A percentile compares a stretch with the other conserved stretches of the same genome.
Conservation (phyloP, 2,329 filamentous ascomycete genomes). For the Cladosporium cucumerinum region DNA sequence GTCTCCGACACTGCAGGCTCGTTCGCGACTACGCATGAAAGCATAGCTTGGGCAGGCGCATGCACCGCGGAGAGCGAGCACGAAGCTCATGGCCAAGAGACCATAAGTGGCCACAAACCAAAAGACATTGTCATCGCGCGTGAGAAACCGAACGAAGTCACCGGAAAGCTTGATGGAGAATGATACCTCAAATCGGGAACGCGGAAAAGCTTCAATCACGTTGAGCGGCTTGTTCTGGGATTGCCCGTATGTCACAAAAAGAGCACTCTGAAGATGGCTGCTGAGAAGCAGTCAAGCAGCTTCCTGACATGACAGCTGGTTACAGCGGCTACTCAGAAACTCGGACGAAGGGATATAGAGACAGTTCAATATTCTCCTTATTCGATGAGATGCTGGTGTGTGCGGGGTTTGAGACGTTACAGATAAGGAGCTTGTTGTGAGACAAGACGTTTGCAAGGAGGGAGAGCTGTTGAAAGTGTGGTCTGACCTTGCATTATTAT, state of each 20-base stretch:
- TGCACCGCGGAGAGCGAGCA: not conserved
- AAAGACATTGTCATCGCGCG: not conserved
- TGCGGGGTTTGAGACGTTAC: not conserved
- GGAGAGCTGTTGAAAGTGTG: not conserved
- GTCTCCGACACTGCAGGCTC: not conserved
- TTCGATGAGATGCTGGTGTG: not conserved
- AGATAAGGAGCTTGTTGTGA: not conserved
- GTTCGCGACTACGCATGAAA: not conserved
- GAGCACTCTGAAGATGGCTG: not conserved
- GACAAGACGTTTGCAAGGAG: not conserved
- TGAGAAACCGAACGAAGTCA: not conserved
- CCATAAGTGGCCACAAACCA: not conserved
- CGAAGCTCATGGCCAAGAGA: not conserved
- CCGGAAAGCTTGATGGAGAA: not conserved
- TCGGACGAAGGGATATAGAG: not conserved
- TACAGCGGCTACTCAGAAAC: not conserved
- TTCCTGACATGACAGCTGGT: not conserved
- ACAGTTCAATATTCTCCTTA: not conserved
- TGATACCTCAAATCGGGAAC: not conserved
- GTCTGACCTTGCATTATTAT: not conserved
- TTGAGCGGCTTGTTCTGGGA: not conserved
- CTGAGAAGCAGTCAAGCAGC: not conserved
- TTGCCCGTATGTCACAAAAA: not conserved
- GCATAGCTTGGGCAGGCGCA: not conserved
- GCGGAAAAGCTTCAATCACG: not conserved